phyloP scores from a whole-genome alignment of 805 yeast species.

The Saccharomycodes ludwigii region DNA sequence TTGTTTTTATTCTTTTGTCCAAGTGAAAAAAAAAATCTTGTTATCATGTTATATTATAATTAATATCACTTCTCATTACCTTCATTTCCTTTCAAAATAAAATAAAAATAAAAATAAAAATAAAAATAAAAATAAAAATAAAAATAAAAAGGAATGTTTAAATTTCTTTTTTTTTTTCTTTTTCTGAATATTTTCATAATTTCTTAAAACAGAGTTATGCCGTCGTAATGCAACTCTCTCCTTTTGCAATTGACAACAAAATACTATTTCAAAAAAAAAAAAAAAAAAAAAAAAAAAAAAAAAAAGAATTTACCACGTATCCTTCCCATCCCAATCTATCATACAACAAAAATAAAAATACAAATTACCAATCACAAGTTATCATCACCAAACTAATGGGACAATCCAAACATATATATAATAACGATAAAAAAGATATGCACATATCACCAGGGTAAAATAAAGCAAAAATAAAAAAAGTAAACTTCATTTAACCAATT shows the following conservation, averaged over 20 bases:
- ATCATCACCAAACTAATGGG: background rate
- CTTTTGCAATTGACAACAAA: too few species aligned
- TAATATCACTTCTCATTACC: too few species aligned
- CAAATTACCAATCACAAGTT: too few species aligned
- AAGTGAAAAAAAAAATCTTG: too few species aligned
- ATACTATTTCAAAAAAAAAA: too few species aligned
- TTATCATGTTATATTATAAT: too few species aligned
- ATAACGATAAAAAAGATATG: slow-evolving; percentile 1
- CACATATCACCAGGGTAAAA: background rate
- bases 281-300: background rate
- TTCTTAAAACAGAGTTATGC: background rate
- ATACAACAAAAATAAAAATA: too few species aligned
- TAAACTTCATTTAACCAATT: slow-evolving; percentile 1
- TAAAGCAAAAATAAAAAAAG: background rate
- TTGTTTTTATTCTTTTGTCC: too few species aligned
- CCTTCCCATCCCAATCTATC: background rate
- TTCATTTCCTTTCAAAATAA: slow-evolving; percentile 7
- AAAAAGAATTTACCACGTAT: background rate
- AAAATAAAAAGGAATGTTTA: slow-evolving; percentile 3
- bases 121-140: slow-evolving; percentile 6
- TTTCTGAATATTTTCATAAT: background rate
- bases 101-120: background rate
- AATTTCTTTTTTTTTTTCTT: slow-evolving; percentile 4
- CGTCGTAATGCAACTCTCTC: too few species aligned
- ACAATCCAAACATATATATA: slow-evolving; percentile 2